A percentile compares a stretch with the other conserved stretches of the same genome.
These are phyloP conservation scores for Geotrichum klebahnii DNA, from an alignment of 1,139 yeast species.

Conservation along the genomic window DNA sequence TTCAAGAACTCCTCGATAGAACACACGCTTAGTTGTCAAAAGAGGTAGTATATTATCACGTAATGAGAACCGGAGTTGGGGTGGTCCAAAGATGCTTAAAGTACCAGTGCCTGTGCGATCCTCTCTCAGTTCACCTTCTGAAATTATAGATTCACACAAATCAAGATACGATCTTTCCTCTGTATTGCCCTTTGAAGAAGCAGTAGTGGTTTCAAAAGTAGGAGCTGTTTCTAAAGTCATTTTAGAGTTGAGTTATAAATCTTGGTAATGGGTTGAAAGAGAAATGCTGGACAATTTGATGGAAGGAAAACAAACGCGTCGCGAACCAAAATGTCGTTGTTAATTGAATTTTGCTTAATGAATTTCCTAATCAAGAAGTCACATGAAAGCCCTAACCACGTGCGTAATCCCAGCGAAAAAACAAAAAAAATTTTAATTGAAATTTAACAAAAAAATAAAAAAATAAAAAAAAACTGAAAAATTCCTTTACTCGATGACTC, in stretches of 20 bases:
- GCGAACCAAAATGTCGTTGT: background rate
- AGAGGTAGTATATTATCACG: slow-evolving; percentile 74
- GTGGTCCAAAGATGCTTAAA: slow-evolving; percentile 84
- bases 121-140: slow-evolving; percentile 82
- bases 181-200: slow-evolving; percentile 31
- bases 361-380: no score
- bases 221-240: background rate
- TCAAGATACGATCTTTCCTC: slow-evolving; percentile 87
- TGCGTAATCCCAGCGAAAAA: no score
- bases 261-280: background rate
- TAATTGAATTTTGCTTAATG: no score
- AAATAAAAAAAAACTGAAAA: no score
- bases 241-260: no score
- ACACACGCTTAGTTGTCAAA: slow-evolving; percentile 87
- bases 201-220: background rate
- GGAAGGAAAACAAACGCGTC: slow-evolving; percentile 6
- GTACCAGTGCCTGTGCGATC: slow-evolving; percentile 99
- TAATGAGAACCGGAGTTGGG: slow-evolving; percentile 80
- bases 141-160: slow-evolving; percentile 69
- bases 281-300: background rate
- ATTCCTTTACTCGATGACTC: background rate
- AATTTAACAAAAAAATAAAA: no score
- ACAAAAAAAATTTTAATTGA: no score
- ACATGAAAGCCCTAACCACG: no score
- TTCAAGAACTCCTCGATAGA: slow-evolving; percentile 80